These are phyloP conservation scores for Parmales sp. DNA, from an alignment of 108 stramenopile genomes.

Conservation along the genomic window DNA sequence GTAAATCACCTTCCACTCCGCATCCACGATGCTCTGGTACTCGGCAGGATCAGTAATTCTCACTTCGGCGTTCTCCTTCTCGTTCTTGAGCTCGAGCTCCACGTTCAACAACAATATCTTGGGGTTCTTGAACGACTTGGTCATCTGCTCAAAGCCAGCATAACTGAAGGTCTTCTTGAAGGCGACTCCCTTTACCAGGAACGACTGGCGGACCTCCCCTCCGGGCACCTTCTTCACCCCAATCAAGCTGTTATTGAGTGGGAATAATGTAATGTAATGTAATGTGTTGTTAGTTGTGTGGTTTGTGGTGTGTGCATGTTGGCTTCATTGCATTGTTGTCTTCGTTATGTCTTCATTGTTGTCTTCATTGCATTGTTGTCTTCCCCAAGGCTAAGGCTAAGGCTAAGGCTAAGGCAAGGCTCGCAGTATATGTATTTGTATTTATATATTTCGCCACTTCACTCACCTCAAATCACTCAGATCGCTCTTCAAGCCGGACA, in stretches of 20 bases:
- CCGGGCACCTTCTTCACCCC: conserved; percentile 97
- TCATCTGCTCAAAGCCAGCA: conserved; percentile 99
- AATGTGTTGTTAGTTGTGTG: too few relatives aligned
- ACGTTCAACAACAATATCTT: conserved; percentile 90
- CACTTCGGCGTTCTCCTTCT: conserved; percentile 99
- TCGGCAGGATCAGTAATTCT: conserved; percentile 89
- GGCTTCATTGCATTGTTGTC: too few relatives aligned
- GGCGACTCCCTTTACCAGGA: conserved; percentile 91
- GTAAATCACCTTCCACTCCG: conserved; percentile 98
- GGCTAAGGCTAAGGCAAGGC: too few relatives aligned
- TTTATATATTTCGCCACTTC: too few relatives aligned
- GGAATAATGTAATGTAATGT: too few relatives aligned
- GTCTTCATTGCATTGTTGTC: too few relatives aligned
- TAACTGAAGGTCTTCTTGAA: conserved; percentile 99
- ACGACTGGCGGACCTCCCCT: conserved; percentile 85
- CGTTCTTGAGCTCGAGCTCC: conserved; percentile 95
- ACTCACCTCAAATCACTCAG: conserved; percentile 79
- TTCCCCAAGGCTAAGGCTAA: too few relatives aligned
- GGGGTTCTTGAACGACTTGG: conserved; percentile 81
- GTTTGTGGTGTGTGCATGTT: too few relatives aligned
- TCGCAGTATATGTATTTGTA: too few relatives aligned
- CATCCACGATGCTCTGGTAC: conserved; percentile 98
- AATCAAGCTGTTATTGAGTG: conserved; percentile 64
- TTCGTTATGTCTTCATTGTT: too few relatives aligned
- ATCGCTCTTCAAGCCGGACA: conserved; percentile 52